Evolutionary conservation across 345 rosid species (phyloP), one percentile per base, ranked within the genome.

Genomic region (Adansonia digitata): DNA sequence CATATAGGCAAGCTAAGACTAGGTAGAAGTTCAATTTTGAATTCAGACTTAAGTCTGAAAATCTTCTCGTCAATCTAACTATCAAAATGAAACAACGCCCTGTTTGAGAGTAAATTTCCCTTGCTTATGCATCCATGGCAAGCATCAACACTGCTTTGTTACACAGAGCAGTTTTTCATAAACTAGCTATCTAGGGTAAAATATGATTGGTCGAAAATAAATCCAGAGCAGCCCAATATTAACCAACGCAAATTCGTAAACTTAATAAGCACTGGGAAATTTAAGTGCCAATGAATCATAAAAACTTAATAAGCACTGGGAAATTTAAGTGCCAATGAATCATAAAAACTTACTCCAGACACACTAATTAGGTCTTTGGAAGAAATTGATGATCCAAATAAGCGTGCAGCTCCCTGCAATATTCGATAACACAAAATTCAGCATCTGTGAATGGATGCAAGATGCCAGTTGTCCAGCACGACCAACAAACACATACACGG

Each of bases 371-470:
- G 86, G 74, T 96, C 94, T 75, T 72, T 88, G 17, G 94, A 90
- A 74, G 94, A 85, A 81, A 93, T 89, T 48, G 92, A 83, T 77
- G 95, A 96, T 84, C 98, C 98, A 87, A 83, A 93, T 75, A 93
- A 83, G 69, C 97, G 92, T 76, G 98, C 91, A 78, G 91, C 97
- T 79, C 99, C 97, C 99, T 95, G 89, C 78, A 83, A 82, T 64
- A 84, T 77, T 74, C 77, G 73, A 77, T 40, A 11, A 51, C 17
- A 71, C 35, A 76, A 34, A 39, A 46, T 22, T 53, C 34, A 74
- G 42, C 37, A 76, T 6, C 55, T 46, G 34, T 27, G 26, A 40
- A 42, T 42, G 39, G 20, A 71, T 46, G 46, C 62, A 74, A 67
- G 74, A 13, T n/a, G 26, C 40, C 61, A 72, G 37, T 68, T 67